A percentile compares a stretch with the other conserved stretches of the same genome.
phyloP scores from a whole-genome alignment of 495 filamentous ascomycete species.

The Haplographium delicatum region DNA sequence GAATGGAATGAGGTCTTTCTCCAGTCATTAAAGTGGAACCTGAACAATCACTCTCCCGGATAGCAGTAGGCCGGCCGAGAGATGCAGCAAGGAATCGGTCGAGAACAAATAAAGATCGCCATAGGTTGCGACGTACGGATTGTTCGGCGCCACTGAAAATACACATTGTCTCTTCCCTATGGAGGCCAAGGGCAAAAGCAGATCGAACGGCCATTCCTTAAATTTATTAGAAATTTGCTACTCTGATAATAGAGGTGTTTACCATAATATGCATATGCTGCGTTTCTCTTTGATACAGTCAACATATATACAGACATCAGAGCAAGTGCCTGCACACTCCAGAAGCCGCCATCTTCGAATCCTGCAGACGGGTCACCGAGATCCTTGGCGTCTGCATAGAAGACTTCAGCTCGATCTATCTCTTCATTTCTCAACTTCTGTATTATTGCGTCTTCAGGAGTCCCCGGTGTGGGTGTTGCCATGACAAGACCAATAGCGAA shows the following conservation, averaged over 20 bases:
- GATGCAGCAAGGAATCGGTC: conserved; percentile 56
- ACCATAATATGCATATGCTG: conserved; percentile 56
- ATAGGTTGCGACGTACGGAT: conserved; percentile 46
- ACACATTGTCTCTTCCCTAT: conserved; percentile 55
- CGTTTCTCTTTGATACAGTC: conserved; percentile 50
- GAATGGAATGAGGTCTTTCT: conserved; percentile 24
- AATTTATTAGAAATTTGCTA: conserved; percentile 10
- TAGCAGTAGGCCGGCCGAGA: conserved; percentile 54
- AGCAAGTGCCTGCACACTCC: conserved; percentile 56
- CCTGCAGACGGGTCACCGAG: conserved; percentile 49
- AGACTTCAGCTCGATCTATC: conserved; percentile 43
- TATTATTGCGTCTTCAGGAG: conserved; percentile 42
- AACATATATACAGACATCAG: conserved; percentile 59
- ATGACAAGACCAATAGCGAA: conserved; percentile 55
- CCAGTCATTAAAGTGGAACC: conserved; percentile 40
- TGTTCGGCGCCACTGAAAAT: conserved; percentile 42
- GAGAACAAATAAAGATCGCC: conserved; percentile 56
- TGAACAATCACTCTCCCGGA: conserved; percentile 57
- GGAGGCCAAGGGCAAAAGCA: conserved; percentile 54
- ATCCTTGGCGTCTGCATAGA: conserved; percentile 52
- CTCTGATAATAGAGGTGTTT: conserved; percentile 15
- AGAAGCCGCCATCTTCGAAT: conserved; percentile 58
- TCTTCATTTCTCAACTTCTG: conserved; percentile 38
- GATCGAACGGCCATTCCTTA: conserved; percentile 59
- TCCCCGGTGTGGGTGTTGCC: conserved; percentile 45